Evolutionary conservation across 768 basidiomycete species (phyloP), one percentile per base, ranked within the genome.

Genomic region (Boletus bicolor): DNA sequence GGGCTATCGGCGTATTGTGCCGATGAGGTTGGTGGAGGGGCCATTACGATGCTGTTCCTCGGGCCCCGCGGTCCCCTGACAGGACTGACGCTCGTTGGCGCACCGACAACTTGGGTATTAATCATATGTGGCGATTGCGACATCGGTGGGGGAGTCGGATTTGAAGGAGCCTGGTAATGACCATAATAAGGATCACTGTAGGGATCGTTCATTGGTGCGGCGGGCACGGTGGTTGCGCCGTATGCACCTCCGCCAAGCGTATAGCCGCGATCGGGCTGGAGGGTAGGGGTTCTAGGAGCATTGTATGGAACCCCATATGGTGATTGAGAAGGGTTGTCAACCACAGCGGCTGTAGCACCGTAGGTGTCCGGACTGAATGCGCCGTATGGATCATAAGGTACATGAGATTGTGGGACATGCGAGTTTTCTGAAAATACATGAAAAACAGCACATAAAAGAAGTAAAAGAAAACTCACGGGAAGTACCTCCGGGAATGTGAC

Each of bases 171-270:
- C 39, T 64, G 66, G 34, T 63, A 60, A 30, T 60, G 64, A 32
- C 62, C 53, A 50, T 73, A 73, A 49, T 63, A 72, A 41, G 70
- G 66, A 36, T 68, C 67, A 21, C 26, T 43, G 41, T 69, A 69
- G 30, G 61, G 54, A 15, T 65, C 64, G 7, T 74, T 67, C 19
- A 72, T 65, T n/a, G 68, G 71, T n/a, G 77, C 60, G 3, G 77
- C 71, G 4, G 79, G 78, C 9, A 77, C 75, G 14, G 71, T 64
- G 61, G 76, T 81, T 28, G 64, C 63, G 5, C 79, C 82, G 53
- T 88, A 87, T 8, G 79, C 78, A 51, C 77, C 77, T 19, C 82
- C 84, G 6, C 82, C 80, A 32, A 81, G 75, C 7, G 82, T 78
- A 67, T 87, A 84, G 52, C 72, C 77, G n/a, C 77, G 80, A 34